phyloP scores from a whole-genome alignment of 192 early-diverging fungal genomes.

The Backusella westeae region DNA sequence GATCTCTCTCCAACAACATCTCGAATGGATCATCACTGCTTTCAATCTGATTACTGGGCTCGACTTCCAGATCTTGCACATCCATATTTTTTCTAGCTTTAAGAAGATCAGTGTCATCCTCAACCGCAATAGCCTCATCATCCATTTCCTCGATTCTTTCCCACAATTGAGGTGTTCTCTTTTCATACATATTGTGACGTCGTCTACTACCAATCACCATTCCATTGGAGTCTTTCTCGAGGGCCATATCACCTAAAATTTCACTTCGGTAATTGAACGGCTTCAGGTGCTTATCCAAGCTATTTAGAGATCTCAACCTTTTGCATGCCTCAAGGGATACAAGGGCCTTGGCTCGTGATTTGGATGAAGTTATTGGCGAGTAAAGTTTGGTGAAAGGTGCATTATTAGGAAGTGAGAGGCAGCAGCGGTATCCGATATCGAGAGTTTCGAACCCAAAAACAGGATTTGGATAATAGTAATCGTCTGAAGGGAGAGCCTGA shows the following conservation, averaged over 20 bases:
- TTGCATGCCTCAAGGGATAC: constrained; percentile 71
- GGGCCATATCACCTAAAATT: constrained; percentile 16
- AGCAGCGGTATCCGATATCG: constrained; percentile 41
- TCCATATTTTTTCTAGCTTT: background rate
- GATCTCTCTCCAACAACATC: background rate
- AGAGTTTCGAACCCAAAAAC: constrained; percentile 37
- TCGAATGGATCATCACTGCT: background rate
- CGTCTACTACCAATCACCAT: constrained; percentile 27
- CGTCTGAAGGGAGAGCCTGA: constrained; percentile 60
- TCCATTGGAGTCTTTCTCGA: constrained; percentile 15
- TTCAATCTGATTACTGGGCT: background rate
- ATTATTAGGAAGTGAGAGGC: constrained; percentile 57
- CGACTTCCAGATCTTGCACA: background rate
- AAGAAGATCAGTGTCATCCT: background rate
- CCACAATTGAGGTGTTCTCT: constrained; percentile 42
- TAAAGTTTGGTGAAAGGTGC: constrained; percentile 51
- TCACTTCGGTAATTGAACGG: constrained; percentile 43
- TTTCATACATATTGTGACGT: constrained; percentile 21
- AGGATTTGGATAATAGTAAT: constrained; percentile 49
- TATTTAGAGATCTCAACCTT: constrained; percentile 62
- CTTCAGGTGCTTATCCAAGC: constrained; percentile 71
- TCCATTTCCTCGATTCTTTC: background rate
- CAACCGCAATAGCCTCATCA: background rate
- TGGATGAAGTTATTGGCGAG: constrained; percentile 52
- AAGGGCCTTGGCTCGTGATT: constrained; percentile 60